phyloP scores from a whole-genome alignment of 129 eudicot genomes.

The carrot (Daucus carota) region DNA sequence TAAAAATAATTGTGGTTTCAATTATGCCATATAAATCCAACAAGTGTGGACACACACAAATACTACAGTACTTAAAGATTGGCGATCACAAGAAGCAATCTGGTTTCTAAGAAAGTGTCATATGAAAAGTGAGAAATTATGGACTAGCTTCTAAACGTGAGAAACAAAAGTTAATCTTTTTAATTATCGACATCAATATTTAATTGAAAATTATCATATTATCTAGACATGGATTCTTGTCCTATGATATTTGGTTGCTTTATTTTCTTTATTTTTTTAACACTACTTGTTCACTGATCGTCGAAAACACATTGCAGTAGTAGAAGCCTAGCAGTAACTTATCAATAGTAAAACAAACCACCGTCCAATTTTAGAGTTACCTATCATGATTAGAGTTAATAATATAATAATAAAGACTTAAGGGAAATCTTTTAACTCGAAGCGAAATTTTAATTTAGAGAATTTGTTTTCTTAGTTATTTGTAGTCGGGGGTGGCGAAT shows the following conservation, averaged over 20 bases:
- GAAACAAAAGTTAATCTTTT: constrained; percentile 25
- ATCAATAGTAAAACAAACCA: neutral
- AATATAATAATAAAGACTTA: neutral
- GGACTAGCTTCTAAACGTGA: constrained; percentile 1
- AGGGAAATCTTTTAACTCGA: neutral
- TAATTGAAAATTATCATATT: constrained; percentile 9
- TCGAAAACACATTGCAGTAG: neutral
- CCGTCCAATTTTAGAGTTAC: neutral
- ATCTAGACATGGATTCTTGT: constrained; percentile 16
- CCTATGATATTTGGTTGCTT: constrained; percentile 19
- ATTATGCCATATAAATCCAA: neutral
- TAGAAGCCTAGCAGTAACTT: neutral
- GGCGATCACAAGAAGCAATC: constrained; percentile 11
- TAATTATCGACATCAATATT: neutral
- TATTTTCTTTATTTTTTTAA: neutral
- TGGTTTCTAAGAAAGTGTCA: neutral
- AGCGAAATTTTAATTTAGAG: no score
- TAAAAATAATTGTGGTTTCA: no score
- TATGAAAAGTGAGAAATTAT: neutral
- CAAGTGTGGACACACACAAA: neutral
- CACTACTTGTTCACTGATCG: neutral
- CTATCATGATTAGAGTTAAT: neutral
- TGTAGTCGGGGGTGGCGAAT: no score
- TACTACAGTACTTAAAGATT: neutral
- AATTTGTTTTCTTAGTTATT: no score